Conservation (phyloP, 768 basidiomycete species). For the Pholiota microspora region DNA sequence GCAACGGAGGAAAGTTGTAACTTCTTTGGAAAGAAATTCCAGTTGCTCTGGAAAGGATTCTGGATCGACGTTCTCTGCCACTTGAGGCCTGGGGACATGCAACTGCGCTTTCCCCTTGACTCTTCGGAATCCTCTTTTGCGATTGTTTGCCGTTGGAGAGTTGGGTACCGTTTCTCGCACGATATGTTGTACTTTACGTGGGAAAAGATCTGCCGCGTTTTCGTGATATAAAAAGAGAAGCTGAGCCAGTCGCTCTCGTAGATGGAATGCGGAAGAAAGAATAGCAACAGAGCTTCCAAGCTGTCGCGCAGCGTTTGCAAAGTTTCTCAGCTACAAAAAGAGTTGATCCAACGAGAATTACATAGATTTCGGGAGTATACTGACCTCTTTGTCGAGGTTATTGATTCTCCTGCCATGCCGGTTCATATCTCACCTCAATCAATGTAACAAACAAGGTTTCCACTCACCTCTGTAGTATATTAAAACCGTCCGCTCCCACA, state of each 20-base stretch:
- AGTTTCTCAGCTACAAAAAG: slow-evolving; percentile 58
- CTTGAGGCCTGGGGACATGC: slow-evolving; percentile 50
- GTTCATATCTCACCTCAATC: not conserved
- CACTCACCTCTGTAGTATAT: slow-evolving; percentile 57
- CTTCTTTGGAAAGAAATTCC: slow-evolving; percentile 58
- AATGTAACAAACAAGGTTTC: not conserved
- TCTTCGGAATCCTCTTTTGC: slow-evolving; percentile 28
- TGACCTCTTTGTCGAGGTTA: slow-evolving; percentile 64
- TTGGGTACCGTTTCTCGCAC: slow-evolving; percentile 33
- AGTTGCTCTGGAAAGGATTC: slow-evolving; percentile 69
- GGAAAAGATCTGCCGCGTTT: slow-evolving; percentile 77
- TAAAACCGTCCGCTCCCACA: slow-evolving; percentile 63
- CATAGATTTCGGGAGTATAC: slow-evolving; percentile 3
- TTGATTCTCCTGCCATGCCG: slow-evolving; percentile 49
- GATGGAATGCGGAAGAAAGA: slow-evolving; percentile 68
- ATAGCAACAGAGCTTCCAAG: slow-evolving; percentile 78
- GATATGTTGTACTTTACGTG: slow-evolving; percentile 53
- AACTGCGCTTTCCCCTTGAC: slow-evolving; percentile 39
- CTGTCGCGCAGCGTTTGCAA: slow-evolving; percentile 74
- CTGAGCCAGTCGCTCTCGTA: slow-evolving; percentile 67
- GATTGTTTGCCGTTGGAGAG: slow-evolving; percentile 26
- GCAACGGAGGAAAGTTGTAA: slow-evolving; percentile 65
- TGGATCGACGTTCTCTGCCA: slow-evolving; percentile 56
- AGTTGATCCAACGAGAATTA: not conserved
- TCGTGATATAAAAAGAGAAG: slow-evolving; percentile 70